phyloP scores from a whole-genome alignment of 805 yeast species.

The Candida pseudoglaebosa region DNA sequence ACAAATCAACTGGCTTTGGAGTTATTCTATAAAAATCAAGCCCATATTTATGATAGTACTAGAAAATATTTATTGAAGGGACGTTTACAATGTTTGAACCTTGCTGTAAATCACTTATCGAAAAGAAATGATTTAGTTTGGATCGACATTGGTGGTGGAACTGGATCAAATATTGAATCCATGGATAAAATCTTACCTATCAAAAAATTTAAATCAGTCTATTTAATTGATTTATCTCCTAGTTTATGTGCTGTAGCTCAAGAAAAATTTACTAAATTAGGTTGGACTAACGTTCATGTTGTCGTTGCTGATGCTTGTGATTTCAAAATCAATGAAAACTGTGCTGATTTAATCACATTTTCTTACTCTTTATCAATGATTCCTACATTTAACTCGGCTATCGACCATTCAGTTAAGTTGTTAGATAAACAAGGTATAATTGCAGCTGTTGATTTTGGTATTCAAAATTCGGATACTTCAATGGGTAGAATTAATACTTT shows the following conservation, averaged over 20 bases:
- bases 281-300: constrained; percentile 59
- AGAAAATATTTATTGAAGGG: constrained; percentile 67
- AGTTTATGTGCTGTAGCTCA: constrained; percentile 72
- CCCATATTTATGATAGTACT: constrained; percentile 71
- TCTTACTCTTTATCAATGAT: constrained; percentile 84
- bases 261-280: constrained; percentile 43
- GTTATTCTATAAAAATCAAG: constrained; percentile 71
- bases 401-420: constrained; percentile 58
- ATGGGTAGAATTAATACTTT: constrained; percentile 68
- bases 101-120: constrained; percentile 55
- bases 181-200: constrained; percentile 58
- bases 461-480: constrained; percentile 60
- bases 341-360: constrained; percentile 72
- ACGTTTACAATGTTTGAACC: constrained; percentile 56
- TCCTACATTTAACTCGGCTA: constrained; percentile 74
- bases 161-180: constrained; percentile 76
- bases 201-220: constrained; percentile 56
- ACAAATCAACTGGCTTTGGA: constrained; percentile 64
- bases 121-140: constrained; percentile 50
- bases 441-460: constrained; percentile 77
- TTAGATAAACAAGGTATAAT: constrained; percentile 58
- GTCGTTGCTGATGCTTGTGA: constrained; percentile 73
- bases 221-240: constrained; percentile 72
- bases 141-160: constrained; percentile 86
- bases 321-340: constrained; percentile 44